Conservation (phyloP, 2,329 filamentous ascomycete genomes). For the Xylaria sp. region DNA sequence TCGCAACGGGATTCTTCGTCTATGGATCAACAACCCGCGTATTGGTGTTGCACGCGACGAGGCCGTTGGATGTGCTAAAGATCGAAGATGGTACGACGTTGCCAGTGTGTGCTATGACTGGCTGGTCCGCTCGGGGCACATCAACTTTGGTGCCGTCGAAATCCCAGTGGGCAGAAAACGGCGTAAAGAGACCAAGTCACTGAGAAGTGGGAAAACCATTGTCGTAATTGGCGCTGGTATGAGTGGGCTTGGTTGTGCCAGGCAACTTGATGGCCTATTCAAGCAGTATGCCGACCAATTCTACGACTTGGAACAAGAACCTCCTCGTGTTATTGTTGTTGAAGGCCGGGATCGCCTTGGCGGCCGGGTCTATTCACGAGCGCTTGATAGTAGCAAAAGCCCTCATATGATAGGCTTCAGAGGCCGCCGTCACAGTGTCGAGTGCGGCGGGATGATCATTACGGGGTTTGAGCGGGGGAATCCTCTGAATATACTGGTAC, state of each 20-base stretch:
- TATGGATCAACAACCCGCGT: constrained; percentile 90
- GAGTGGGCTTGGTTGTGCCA: constrained; percentile 89
- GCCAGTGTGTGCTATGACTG: constrained; percentile 92
- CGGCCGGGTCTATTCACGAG: constrained; percentile 89
- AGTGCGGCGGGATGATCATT: constrained; percentile 98
- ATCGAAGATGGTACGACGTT: constrained; percentile 87
- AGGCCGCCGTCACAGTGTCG: constrained; percentile 79
- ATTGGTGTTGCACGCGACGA: constrained; percentile 84
- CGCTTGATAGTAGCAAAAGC: constrained; percentile 68
- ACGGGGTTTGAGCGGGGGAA: constrained; percentile 97
- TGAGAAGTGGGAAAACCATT: constrained; percentile 74
- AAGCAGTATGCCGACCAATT: constrained; percentile 79
- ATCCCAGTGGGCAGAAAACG: constrained; percentile 63
- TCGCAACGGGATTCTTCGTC: constrained; percentile 88
- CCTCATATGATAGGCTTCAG: constrained; percentile 63
- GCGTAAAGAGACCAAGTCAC: constrained; percentile 56
- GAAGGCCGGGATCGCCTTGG: constrained; percentile 90
- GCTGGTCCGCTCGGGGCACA: constrained; percentile 90
- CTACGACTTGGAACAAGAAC: constrained; percentile 70
- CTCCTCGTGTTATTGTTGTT: constrained; percentile 80
- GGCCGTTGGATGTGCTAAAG: constrained; percentile 89
- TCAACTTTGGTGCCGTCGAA: constrained; percentile 94
- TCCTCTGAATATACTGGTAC: constrained; percentile 88
- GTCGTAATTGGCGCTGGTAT: constrained; percentile 94
- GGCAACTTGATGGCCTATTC: constrained; percentile 89